Evolutionary conservation across 306 rosid genomes (phyloP).

Genomic region (Boehmeria nivea): DNA sequence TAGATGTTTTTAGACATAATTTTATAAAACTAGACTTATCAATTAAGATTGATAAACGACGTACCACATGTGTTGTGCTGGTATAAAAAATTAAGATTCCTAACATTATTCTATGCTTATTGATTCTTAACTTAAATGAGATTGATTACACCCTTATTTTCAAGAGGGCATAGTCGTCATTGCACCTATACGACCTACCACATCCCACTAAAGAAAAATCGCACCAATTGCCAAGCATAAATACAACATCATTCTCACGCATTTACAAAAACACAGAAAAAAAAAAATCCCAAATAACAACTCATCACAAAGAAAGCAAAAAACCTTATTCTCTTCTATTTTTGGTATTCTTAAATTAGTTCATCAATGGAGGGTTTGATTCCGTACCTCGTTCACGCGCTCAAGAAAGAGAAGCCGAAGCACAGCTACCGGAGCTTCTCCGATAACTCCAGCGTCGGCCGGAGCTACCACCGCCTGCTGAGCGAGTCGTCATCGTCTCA

Average conservation of each 20-base stretch:
- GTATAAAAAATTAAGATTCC: too few relatives aligned
- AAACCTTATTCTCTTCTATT: neutral
- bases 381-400: slow-evolving; percentile 63
- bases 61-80: too few relatives aligned
- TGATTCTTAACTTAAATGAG: too few relatives aligned
- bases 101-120: too few relatives aligned
- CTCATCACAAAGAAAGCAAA: neutral
- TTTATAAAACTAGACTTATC: too few relatives aligned
- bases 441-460: slow-evolving; percentile 33
- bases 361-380: slow-evolving; percentile 72
- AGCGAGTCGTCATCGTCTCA: slow-evolving; percentile 10
- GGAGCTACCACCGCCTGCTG: slow-evolving; percentile 63
- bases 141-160: neutral
- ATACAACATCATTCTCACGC: neutral
- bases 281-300: too few relatives aligned
- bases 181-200: too few relatives aligned
- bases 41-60: too few relatives aligned
- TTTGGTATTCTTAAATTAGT: neutral
- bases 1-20: too few relatives aligned
- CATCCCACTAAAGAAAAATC: neutral
- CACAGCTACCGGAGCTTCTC: slow-evolving; percentile 39
- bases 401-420: slow-evolving; percentile 55
- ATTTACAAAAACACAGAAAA: slow-evolving; percentile 1
- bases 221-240: neutral
- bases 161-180: neutral